Base-by-base conservation (phyloP, 129 eudicot genomes). In the Daucus carota region DNA sequence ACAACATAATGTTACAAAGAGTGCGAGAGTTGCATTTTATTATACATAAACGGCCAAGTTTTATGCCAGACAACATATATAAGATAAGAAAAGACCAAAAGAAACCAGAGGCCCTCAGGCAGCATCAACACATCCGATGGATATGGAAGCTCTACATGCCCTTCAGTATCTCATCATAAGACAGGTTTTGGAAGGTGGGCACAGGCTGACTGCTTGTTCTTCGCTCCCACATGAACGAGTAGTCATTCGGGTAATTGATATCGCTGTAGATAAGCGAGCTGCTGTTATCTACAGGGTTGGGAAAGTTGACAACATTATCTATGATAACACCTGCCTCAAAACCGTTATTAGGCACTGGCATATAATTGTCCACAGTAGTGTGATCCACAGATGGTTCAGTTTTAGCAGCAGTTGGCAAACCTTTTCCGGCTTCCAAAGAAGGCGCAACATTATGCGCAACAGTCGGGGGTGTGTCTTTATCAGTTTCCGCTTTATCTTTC, bases 231-330 rank as follows among this genome's bases (percentile, higher is more conserved):
- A 83, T 83, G 20, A 87, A 62, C 20, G 83, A 79, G 3, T 81
- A 59, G 52, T 90, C 93, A 43, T 80, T 76, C 7, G 81, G 81
- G 77, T 82, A 86, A 74, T 78, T 62, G 46, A 80, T 67, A 41
- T 86, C 79, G 13, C 84, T 89, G 52, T 88, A 86, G 65, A 83
- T 40, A 44, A 77, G 85, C 3, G 85, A 72, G 80, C 68, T 70
- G 43, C 45, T 84, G 76, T 71, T 67, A 14, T 91, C 81, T 2
- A 74, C 82, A 10, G 72, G 52, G 43, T 31, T 54, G 11, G 79
- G 81, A 75, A 76, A 67, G 78, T 74, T 52, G 43, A 68, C 4
- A 28, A 67, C 44, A 15, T 77, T 67, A 79, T 47, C 62, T 24
- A 54, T 54, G 62, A 54, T 38, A 6, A 46, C 47, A 76, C 63